Base-by-base conservation (phyloP, 768 basidiomycete genomes). In the Mycena floridula region DNA sequence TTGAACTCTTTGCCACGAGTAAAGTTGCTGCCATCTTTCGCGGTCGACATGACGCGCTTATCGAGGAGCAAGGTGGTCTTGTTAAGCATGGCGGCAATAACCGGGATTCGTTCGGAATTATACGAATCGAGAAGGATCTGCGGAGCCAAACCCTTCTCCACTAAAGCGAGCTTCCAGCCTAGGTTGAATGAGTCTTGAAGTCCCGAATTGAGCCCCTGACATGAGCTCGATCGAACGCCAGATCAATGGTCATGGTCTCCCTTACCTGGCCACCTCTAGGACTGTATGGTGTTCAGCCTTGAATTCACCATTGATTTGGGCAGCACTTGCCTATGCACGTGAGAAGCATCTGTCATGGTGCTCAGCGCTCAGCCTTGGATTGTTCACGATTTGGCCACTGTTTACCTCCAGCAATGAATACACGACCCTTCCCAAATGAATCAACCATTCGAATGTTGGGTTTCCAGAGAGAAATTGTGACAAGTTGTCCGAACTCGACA, bases 391-490 rank as follows among this genome's bases (percentile, higher is more conserved):
- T n/a, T n/a, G n/a, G n/a, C n/a, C n/a, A n/a, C n/a, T n/a, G n/a
- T 61, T 3, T 39, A 72, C 76, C 77, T 52, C 76, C 77, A 22
- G 58, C 67, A 13, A 77, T 40, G 47, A 76, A 77, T 9, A 69
- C 70, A n/a, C 72, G 61, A 2, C 72, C 73, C 4, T 51, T 45
- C 15, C 59, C 51, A 49, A 76, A 69, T 18, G 54, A 62, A 35
- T 74, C 51, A 0, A 66, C 68, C 71, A 76, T 72, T 8, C 76
- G 63, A 23, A 76, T 65, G 52, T 74, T 75, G 1, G 73, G 66
- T 23, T 75, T 70, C 44, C 56, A 68, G 15, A 56, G 51, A n/a
- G 56, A 59, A 38, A 50, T 6, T 51, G 52, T 55, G 7, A 56
- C 40, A 4, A 62, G 36, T 13, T 64, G 52, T 9, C 52, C 60